These are phyloP conservation scores for Lodderomyces orthopsilosis DNA, from an alignment of 1,139 yeast genomes.

Conservation along the genomic window DNA sequence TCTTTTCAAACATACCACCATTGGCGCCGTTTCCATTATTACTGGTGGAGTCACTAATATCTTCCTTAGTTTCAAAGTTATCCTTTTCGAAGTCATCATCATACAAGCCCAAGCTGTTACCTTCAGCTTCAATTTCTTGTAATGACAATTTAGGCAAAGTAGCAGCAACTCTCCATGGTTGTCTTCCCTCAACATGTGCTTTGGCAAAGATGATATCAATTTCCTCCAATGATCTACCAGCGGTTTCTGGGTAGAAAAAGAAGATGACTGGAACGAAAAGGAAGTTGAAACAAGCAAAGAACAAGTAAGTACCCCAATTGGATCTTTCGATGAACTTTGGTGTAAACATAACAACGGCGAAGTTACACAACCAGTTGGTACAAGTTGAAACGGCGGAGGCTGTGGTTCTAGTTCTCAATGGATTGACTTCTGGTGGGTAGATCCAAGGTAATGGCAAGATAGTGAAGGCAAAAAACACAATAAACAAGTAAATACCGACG, in stretches of 20 bases:
- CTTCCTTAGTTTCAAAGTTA: slow-evolving; percentile 28
- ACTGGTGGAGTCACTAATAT: slow-evolving; percentile 16
- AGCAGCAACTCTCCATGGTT: slow-evolving; percentile 51
- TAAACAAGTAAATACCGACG: slow-evolving; percentile 53
- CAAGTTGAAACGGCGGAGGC: slow-evolving; percentile 51
- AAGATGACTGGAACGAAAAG: slow-evolving; percentile 40
- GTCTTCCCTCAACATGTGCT: slow-evolving; percentile 43
- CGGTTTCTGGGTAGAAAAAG: slow-evolving; percentile 49
- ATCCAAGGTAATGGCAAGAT: slow-evolving; percentile 58
- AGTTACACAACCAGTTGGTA: slow-evolving; percentile 46
- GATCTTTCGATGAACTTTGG: slow-evolving; percentile 38
- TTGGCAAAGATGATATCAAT: slow-evolving; percentile 44
- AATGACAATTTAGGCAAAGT: slow-evolving; percentile 45
- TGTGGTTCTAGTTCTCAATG: slow-evolving; percentile 57
- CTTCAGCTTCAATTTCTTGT: slow-evolving; percentile 47
- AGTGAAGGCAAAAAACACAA: slow-evolving; percentile 53
- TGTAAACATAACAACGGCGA: slow-evolving; percentile 48
- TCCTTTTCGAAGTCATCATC: slow-evolving; percentile 38
- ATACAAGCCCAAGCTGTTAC: slow-evolving; percentile 45
- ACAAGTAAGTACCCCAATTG: slow-evolving; percentile 44
- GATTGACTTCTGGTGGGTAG: slow-evolving; percentile 62
- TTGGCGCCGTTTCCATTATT: slow-evolving; percentile 4
- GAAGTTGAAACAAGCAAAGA: slow-evolving; percentile 41
- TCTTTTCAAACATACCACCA: slow-evolving; percentile 6
- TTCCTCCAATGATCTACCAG: slow-evolving; percentile 49